Evolutionary conservation across 139 green algal species (phyloP), one percentile per base, ranked within the genome.

Genomic region (Trebouxia sp.): DNA sequence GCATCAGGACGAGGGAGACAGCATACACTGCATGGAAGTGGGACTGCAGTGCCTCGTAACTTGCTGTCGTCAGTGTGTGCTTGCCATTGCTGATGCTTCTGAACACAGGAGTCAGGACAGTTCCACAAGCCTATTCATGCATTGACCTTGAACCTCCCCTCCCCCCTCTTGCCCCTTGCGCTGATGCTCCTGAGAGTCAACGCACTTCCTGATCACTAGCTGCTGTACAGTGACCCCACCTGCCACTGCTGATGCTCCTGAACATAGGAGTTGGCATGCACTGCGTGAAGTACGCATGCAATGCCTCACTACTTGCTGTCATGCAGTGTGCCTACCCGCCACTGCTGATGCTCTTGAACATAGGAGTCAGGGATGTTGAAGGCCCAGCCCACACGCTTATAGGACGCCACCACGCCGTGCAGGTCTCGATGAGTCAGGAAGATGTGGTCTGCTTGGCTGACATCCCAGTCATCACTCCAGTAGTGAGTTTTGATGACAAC

Each of bases 371-470:
- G 45, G 28, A 86, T 83, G 43, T 80, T 55, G 39, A 75, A 76
- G 9, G 82, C 82, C 84, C 84, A 88, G 5, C 65, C 81, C 28
- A 88, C 58, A 15, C 84, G 80, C 41, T 62, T 65, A 47, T 83
- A 88, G 22, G 76, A 84, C 20, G 80, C 67, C 67, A 88, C 47
- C 56, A 88, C 84, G 10, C 72, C 80, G 26, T 70, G 38, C 69
- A 88, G 69, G 48, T 88, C 76, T 5, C 84, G 69, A 48, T 88
- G 84, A 3, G 80, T 88, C 35, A 88, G 48, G 35, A 85, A 81
- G 10, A 88, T 74, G 22, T 86, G 76, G 20, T 74, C 50, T 17
- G 80, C 80, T 7, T 39, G 38, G 5, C 24, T 7, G 4, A 41
- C 32, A 7, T 75, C 51, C 66, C 76, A 88, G 0, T 15, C 42